phyloP scores from a whole-genome alignment of 2,329 filamentous ascomycete species.

The Penicillium sp. region DNA sequence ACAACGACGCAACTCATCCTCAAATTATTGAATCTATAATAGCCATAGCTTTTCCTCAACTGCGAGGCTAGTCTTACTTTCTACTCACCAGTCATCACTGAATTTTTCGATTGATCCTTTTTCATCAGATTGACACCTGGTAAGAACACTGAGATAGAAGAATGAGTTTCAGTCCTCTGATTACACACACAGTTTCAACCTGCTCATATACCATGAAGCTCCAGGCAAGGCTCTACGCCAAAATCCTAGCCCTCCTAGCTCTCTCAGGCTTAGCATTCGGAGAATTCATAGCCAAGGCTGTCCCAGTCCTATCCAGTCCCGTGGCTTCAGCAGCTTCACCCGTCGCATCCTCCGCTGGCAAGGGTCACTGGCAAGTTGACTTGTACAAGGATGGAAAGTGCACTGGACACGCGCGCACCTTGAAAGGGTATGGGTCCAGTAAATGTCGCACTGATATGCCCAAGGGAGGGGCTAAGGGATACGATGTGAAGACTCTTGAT shows the following conservation, averaged over 20 bases:
- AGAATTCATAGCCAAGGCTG: background rate
- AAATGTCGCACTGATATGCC: slow-evolving; percentile 7
- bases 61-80: background rate
- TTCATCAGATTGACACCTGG: background rate
- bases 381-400: slow-evolving; percentile 11
- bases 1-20: background rate
- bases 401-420: background rate
- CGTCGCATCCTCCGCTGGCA: background rate
- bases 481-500: slow-evolving; percentile 2
- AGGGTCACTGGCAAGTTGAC: slow-evolving; percentile 8
- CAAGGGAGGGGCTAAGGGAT: background rate
- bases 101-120: background rate
- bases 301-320: background rate
- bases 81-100: background rate
- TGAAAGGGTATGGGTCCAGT: slow-evolving; percentile 5
- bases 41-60: too few species aligned
- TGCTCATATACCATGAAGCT: background rate
- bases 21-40: background rate
- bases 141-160: background rate
- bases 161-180: background rate
- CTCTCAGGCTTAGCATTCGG: background rate
- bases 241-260: background rate
- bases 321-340: background rate
- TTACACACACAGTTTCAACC: background rate
- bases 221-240: background rate